Evolutionary conservation across 768 basidiomycete species (phyloP).

Genomic region (Kwoniella botswanensis): DNA sequence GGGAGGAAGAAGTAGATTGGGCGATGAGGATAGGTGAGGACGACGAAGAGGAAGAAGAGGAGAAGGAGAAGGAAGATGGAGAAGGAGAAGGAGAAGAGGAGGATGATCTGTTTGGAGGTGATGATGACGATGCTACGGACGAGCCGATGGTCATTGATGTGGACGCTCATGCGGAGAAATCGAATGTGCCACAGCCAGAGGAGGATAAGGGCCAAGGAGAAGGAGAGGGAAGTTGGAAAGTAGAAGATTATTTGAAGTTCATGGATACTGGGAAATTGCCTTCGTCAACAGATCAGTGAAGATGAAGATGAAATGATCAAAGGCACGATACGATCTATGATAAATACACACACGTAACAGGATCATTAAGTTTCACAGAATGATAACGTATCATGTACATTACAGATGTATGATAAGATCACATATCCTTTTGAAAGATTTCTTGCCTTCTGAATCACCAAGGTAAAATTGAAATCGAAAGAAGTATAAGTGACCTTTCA

Average conservation of each 20-base stretch:
- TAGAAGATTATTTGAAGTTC: conserved; percentile 40
- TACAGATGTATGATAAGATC: too few relatives aligned
- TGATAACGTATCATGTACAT: too few relatives aligned
- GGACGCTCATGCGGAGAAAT: conserved; percentile 6
- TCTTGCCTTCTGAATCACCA: too few relatives aligned
- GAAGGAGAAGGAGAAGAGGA: conserved; percentile 31
- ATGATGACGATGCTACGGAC: conserved; percentile 30
- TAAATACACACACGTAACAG: neutral
- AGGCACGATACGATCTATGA: neutral
- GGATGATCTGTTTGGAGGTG: conserved; percentile 37
- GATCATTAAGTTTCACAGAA: too few relatives aligned
- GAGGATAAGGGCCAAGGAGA: conserved; percentile 6
- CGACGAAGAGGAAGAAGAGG: conserved; percentile 31
- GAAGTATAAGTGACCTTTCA: too few relatives aligned
- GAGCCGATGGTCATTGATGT: conserved; percentile 22
- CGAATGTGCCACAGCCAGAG: neutral
- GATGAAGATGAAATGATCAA: too few relatives aligned
- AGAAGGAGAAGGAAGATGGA: conserved; percentile 15
- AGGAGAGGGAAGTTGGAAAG: conserved; percentile 35
- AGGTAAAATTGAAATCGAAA: too few relatives aligned
- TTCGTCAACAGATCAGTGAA: neutral
- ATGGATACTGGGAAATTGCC: conserved; percentile 44
- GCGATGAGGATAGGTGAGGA: conserved; percentile 30
- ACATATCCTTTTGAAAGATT: too few relatives aligned
- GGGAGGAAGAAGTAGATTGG: conserved; percentile 37